phyloP scores from a whole-genome alignment of 2,329 filamentous ascomycete species.

The Hymenoscyphus scutula region DNA sequence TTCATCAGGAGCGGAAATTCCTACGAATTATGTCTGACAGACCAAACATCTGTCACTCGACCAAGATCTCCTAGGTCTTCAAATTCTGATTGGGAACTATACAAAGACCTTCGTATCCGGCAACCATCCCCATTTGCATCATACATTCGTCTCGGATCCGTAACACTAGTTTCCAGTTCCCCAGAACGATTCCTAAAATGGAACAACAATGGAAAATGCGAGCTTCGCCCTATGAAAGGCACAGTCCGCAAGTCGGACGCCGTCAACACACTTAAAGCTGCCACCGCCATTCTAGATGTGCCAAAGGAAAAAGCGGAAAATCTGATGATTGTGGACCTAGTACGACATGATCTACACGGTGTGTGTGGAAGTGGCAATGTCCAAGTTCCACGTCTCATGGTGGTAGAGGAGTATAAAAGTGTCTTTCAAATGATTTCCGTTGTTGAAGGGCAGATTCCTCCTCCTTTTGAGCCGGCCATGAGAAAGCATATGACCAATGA shows the following conservation, averaged over 20 bases:
- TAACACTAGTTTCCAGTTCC: conserved; percentile 76
- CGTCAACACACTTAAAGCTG: conserved; percentile 66
- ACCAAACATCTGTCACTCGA: conserved; percentile 31
- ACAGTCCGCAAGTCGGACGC: conserved; percentile 77
- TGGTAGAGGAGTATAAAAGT: conserved; percentile 85
- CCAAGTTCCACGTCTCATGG: conserved; percentile 72
- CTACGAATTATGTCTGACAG: conserved; percentile 43
- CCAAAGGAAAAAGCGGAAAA: conserved; percentile 95
- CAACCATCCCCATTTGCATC: conserved; percentile 59
- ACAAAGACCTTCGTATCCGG: conserved; percentile 31
- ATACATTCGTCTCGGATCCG: conserved; percentile 67
- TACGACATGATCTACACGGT: conserved; percentile 89
- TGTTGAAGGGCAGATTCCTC: conserved; percentile 66
- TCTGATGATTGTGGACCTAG: conserved; percentile 95
- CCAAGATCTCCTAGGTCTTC: conserved; percentile 7
- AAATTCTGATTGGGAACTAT: conserved; percentile 33
- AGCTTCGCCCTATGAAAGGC: conserved; percentile 94
- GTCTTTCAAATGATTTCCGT: conserved; percentile 92
- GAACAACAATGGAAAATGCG: conserved; percentile 58
- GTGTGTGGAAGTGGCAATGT: conserved; percentile 75
- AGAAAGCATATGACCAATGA: conserved; percentile 8
- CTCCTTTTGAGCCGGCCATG: conserved; percentile 3
- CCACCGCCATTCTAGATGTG: conserved; percentile 68
- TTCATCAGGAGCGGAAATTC: conserved; percentile 41
- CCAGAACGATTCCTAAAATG: conserved; percentile 85